Base-by-base conservation (phyloP, 495 filamentous ascomycete genomes). In the Recurvomyces mirabilis region DNA sequence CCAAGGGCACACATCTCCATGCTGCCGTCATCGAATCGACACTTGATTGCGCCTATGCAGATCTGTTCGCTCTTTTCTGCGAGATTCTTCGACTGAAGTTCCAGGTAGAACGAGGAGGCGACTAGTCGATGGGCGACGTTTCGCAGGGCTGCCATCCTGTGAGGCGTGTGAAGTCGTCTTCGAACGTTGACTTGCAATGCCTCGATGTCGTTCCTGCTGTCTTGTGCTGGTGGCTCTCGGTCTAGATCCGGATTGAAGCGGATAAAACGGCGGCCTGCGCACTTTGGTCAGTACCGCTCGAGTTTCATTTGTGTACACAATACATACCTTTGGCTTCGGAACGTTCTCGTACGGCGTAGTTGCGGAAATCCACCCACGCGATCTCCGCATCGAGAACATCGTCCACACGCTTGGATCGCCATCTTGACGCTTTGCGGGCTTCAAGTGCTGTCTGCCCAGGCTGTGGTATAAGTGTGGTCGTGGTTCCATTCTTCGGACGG, bases 191-290 rank as follows among this genome's bases (percentile, higher is more conserved):
- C 32, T 23, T 49, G 51, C 24, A 53, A 15, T 11, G 33, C 22
- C 22, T 49, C 39, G 11, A 53, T 48, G 20, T 49, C 41, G 23
- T 35, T 44, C 28, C 41, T 53, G 40, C 44, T 49, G 25, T 53
- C 51, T 7, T 18, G 44, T 4, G 51, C 45, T 2, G 51, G 51
- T 11, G 51, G 51, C 32, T 53, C 46, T 11, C 31, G 35, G 21
- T 49, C 40, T 11, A 53, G 35, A 24, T 53, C 46, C 5, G 51
- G 51, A 21, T 53, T 53, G 41, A 53, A 53, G 10, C 51, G 31
- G 15, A 53, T 40, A 30, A 49, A 49, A 5, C 46, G 21, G 13
- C 41, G 33, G 1, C 51, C n/a, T n/a, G n/a, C n/a, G n/a, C n/a
- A n/a, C n/a, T n/a, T n/a, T n/a, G n/a, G n/a, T n/a, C n/a, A n/a